These are phyloP conservation scores for Malus hybrid DNA, from an alignment of 331 rosid genomes.

Conservation along the genomic window DNA sequence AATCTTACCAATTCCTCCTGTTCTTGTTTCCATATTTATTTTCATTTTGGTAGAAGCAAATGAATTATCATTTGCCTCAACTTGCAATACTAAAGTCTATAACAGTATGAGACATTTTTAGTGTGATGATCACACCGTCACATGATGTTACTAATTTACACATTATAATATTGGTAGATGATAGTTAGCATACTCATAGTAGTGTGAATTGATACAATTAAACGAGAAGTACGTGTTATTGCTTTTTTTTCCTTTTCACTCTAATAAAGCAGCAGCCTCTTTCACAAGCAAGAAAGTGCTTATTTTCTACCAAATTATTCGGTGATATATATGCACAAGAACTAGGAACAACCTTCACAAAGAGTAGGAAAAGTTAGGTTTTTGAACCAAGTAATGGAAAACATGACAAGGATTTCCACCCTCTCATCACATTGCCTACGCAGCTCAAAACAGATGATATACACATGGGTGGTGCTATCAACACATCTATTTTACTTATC, in stretches of 20 bases:
- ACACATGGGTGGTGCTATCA: not conserved
- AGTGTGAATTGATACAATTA: no score
- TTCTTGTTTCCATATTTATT: not conserved
- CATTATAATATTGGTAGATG: no score
- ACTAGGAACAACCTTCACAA: not conserved
- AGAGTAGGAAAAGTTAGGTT: not conserved
- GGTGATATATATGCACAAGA: not conserved
- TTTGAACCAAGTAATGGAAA: constrained; percentile 3
- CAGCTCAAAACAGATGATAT: constrained; percentile 5
- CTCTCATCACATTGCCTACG: not conserved
- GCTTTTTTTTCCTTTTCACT: no score
- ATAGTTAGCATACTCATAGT: no score
- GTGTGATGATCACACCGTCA: no score
- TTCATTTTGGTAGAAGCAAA: not conserved
- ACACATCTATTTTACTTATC: no score
- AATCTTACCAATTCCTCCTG: not conserved
- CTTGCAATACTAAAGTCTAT: no score
- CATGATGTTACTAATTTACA: no score
- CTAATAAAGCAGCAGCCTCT: not conserved
- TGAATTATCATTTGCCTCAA: not conserved
- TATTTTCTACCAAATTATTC: not conserved
- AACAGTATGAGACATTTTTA: no score
- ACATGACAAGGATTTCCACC: constrained; percentile 16
- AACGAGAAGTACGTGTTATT: no score
- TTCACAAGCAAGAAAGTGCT: not conserved